Conservation (phyloP, 768 basidiomycete species). For the Daedalea quercina region DNA sequence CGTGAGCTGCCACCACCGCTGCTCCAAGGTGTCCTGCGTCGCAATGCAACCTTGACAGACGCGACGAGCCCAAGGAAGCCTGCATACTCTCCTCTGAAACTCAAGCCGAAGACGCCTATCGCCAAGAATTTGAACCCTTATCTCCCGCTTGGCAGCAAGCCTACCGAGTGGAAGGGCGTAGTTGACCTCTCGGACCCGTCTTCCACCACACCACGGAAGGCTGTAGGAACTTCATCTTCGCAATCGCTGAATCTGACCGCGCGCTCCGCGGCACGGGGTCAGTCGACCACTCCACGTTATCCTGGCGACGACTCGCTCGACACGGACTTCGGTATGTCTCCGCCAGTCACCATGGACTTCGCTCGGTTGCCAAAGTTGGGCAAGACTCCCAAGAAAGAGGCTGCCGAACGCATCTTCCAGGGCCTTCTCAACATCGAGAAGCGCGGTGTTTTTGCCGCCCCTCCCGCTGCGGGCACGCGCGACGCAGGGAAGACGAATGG, state of each 20-base stretch:
- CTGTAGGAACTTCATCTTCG: conserved; percentile 12
- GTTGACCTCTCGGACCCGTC: conserved; percentile 62
- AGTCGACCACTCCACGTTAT: conserved; percentile 9
- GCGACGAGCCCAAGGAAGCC: conserved; percentile 13
- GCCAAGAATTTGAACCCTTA: conserved; percentile 54
- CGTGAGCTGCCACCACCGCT: conserved; percentile 36
- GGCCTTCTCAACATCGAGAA: conserved; percentile 41
- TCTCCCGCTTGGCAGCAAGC: conserved; percentile 42
- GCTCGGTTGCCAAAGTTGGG: conserved; percentile 38
- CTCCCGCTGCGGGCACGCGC: neutral
- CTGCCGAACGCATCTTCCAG: conserved; percentile 59
- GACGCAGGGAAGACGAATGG: conserved; percentile 8
- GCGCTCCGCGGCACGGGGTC: conserved; percentile 3
- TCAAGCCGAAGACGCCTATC: conserved; percentile 54
- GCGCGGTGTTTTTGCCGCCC: conserved; percentile 7
- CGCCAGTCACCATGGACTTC: conserved; percentile 50
- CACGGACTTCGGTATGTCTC: conserved; percentile 36
- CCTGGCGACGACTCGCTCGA: conserved; percentile 29
- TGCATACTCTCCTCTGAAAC: conserved; percentile 43
- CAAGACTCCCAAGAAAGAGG: conserved; percentile 67
- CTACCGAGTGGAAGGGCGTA: conserved; percentile 63
- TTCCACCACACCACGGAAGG: conserved; percentile 37
- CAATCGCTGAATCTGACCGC: conserved; percentile 6
- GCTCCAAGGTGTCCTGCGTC: conserved; percentile 44
- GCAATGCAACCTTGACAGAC: conserved; percentile 34